Evolutionary conservation across 441 rosid species (phyloP), one percentile per base, ranked within the genome.

Genomic region (Euphorbia corollata): DNA sequence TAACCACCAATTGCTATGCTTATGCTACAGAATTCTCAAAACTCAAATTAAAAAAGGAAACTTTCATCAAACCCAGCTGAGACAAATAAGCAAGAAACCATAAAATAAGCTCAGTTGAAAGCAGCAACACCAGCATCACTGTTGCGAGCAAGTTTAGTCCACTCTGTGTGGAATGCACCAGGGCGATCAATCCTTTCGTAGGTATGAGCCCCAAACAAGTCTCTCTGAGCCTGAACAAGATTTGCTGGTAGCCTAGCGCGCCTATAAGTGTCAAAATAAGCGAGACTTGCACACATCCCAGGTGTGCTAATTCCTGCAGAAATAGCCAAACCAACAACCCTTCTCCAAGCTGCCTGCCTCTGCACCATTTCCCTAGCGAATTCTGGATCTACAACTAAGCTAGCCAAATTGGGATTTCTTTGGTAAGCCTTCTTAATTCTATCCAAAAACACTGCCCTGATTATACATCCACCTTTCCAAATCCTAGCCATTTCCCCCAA

Each of bases 211-310:
- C 98, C 97, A 48, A 92, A 92, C 72, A 92, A 82, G 79, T 92
- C 98, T 81, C 98, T 87, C 84, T 90, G 98, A 6, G 98, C 97
- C 80, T 92, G 98, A n/a, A 90, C 97, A 41, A 92, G 90, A 62
- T 92, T 92, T 0, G 94, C 97, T 0, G 97, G 94, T 20, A 90
- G 87, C 74, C 97, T 82, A 0, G 92, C 86, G 0, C 98, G 91
- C 81, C 96, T 86, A 30, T 90, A 92, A n/a, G 98, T 87, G 63
- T 92, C 98, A 2, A 92, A 92, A 74, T 92, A 92, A 16, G 96
- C 87, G 39, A 92, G 88, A 76, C 97, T 90, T 0, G 98, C 91
- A 50, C 97, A 90, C 97, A 92, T 92, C 32, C 98, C 98, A 0
- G 98, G 98, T 0, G 96, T 88, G 76, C 97, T 92, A 59, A 92